A percentile compares a stretch with the other conserved stretches of the same genome.
phyloP scores from a whole-genome alignment of 768 basidiomycete genomes.

The Phlegmacium glaucopus region DNA sequence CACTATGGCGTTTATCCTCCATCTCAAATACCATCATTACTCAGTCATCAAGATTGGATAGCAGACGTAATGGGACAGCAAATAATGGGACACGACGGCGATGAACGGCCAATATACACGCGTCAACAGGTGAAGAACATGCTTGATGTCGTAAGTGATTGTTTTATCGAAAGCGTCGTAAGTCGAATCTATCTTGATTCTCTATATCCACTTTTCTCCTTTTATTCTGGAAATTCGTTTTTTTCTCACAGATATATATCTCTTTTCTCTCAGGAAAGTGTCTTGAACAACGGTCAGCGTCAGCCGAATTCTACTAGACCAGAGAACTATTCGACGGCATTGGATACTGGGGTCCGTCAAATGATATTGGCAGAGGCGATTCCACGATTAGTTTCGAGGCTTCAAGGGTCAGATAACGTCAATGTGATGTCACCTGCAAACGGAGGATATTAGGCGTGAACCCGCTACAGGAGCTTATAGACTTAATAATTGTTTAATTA shows the following conservation, averaged over 20 bases:
- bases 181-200: constrained; percentile 1
- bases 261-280: constrained; percentile 15
- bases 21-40: constrained; percentile 1
- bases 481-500: no score
- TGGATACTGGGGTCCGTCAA: constrained; percentile 20
- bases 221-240: no score
- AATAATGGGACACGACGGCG: constrained; percentile 8
- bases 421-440: not conserved
- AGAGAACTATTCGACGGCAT: not conserved
- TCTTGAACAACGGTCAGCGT: constrained; percentile 12
- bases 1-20: constrained; percentile 8
- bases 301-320: not conserved
- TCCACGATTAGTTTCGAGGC: constrained; percentile 13
- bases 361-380: constrained; percentile 21
- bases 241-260: not conserved
- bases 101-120: constrained; percentile 26
- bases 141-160: constrained; percentile 26
- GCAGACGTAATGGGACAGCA: not conserved
- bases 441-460: no score
- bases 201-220: not conserved
- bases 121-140: constrained; percentile 29
- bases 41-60: not conserved
- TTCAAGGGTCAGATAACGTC: not conserved
- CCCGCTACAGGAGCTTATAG: no score
- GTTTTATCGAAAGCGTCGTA: constrained; percentile 27